Conservation (phyloP, 2,329 filamentous ascomycete species). For the Penicillium brevicompactum region DNA sequence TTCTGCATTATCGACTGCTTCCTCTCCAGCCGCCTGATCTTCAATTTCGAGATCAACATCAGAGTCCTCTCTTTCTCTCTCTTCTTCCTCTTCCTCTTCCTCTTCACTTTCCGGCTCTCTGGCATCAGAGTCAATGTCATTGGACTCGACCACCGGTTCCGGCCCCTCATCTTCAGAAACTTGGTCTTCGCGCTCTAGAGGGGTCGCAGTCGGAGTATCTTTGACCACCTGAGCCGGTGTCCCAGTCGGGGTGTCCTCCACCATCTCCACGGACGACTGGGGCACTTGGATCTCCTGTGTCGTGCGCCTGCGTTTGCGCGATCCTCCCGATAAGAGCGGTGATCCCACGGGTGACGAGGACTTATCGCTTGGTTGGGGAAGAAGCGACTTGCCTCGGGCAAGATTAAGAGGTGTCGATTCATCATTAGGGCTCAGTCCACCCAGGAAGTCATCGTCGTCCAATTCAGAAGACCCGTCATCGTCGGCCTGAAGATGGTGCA, state of each 20-base stretch:
- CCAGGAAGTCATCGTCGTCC: conserved; percentile 45
- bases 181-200: not conserved
- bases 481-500: conserved; percentile 48
- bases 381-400: conserved; percentile 35
- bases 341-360: conserved; percentile 28
- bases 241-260: conserved; percentile 21
- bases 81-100: not conserved
- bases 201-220: not conserved
- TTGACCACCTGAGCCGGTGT: conserved; percentile 12
- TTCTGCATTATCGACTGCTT: not conserved
- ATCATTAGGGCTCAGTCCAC: conserved; percentile 46
- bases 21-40: not conserved
- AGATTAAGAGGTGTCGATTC: conserved; percentile 48
- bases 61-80: not conserved
- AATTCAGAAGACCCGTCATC: conserved; percentile 42
- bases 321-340: conserved; percentile 30
- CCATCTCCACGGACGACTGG: conserved; percentile 14
- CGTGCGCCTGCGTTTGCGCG: conserved; percentile 42
- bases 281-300: conserved; percentile 31
- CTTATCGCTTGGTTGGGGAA: conserved; percentile 17
- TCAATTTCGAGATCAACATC: not conserved
- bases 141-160: not conserved
- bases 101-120: not conserved
- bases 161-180: conserved; percentile 1
- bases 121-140: not conserved